Percentiles rank a stretch among this genome's conserved stretches.
These are phyloP conservation scores for Neoboletus magnificus DNA, from an alignment of 768 basidiomycete genomes.

Conservation along the genomic window DNA sequence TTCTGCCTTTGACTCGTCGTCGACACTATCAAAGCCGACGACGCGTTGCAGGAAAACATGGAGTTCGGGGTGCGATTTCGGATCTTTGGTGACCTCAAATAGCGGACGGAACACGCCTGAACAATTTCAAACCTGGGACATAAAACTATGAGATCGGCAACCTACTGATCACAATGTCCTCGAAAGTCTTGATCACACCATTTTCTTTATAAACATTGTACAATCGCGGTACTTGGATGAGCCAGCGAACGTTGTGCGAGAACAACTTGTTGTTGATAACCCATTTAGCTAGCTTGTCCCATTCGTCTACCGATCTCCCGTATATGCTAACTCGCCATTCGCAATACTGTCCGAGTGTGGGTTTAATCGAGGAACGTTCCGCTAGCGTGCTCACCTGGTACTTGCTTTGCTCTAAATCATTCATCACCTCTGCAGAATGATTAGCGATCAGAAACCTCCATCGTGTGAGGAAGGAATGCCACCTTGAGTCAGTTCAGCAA, in stretches of 20 bases:
- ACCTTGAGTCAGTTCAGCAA: slow-evolving; percentile 95
- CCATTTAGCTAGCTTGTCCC: slow-evolving; percentile 99
- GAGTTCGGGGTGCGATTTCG: slow-evolving; percentile 84
- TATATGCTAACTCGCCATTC: slow-evolving; percentile 99
- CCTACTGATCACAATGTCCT: slow-evolving; percentile 88
- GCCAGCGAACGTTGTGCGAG: slow-evolving; percentile 98
- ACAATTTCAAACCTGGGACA: background rate
- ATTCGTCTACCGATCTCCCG: slow-evolving; percentile 77
- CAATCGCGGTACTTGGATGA: slow-evolving; percentile 91
- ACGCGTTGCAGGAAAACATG: slow-evolving; percentile 95
- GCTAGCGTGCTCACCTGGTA: slow-evolving; percentile 66
- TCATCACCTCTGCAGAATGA: slow-evolving; percentile 76
- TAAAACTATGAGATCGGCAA: slow-evolving; percentile 8
- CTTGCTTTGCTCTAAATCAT: slow-evolving; percentile 97
- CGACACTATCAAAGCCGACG: slow-evolving; percentile 96
- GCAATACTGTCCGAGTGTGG: slow-evolving; percentile 57
- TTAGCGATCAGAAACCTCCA: background rate
- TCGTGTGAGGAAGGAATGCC: slow-evolving; percentile 7
- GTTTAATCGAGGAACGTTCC: background rate
- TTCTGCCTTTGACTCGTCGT: slow-evolving; percentile 95
- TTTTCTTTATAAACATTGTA: slow-evolving; percentile 95
- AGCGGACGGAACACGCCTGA: slow-evolving; percentile 89
- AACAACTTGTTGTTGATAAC: slow-evolving; percentile 88
- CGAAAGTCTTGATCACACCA: slow-evolving; percentile 79
- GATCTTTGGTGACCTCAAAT: slow-evolving; percentile 95